phyloP scores from a whole-genome alignment of 2,329 filamentous ascomycete genomes.

The Hypoxylon sp. region DNA sequence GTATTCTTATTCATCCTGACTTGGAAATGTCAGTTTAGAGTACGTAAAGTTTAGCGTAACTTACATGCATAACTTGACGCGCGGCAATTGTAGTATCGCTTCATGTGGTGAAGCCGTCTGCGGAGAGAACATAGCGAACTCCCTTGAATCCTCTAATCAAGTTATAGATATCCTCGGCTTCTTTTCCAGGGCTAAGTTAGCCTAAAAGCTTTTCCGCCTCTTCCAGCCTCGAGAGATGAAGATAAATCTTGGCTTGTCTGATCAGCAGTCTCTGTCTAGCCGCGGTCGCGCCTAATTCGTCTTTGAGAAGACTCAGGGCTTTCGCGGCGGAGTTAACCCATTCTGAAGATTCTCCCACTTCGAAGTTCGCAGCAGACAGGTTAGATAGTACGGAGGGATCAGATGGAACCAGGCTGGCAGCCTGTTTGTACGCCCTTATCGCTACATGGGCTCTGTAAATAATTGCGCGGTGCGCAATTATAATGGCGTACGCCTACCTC shows the following conservation, averaged over 20 bases:
- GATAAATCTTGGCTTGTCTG: constrained; percentile 33
- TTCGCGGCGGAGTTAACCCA: constrained; percentile 26
- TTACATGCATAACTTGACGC: constrained; percentile 35
- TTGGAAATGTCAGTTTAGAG: constrained; percentile 27
- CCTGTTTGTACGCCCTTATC: constrained; percentile 32
- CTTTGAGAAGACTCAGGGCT: constrained; percentile 24
- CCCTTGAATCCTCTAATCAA: constrained; percentile 4
- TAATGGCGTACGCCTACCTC: constrained; percentile 24
- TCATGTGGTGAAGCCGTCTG: constrained; percentile 21
- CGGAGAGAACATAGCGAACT: constrained; percentile 3
- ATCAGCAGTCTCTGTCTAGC: constrained; percentile 29
- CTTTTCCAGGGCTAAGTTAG: constrained; percentile 20
- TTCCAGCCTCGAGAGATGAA: constrained; percentile 28
- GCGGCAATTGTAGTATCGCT: constrained; percentile 39
- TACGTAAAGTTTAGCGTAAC: not conserved
- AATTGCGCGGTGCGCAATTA: not conserved
- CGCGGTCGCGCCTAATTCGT: not conserved
- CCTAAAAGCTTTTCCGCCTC: constrained; percentile 19
- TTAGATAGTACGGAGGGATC: constrained; percentile 40
- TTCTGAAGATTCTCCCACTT: constrained; percentile 39
- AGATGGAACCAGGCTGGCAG: constrained; percentile 26
- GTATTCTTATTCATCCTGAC: constrained; percentile 36
- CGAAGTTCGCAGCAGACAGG: constrained; percentile 38
- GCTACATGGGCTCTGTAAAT: constrained; percentile 22
- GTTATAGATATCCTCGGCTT: constrained; percentile 13